phyloP scores from a whole-genome alignment of 2,329 filamentous ascomycete species.

The Aspergillus costaricaensis region DNA sequence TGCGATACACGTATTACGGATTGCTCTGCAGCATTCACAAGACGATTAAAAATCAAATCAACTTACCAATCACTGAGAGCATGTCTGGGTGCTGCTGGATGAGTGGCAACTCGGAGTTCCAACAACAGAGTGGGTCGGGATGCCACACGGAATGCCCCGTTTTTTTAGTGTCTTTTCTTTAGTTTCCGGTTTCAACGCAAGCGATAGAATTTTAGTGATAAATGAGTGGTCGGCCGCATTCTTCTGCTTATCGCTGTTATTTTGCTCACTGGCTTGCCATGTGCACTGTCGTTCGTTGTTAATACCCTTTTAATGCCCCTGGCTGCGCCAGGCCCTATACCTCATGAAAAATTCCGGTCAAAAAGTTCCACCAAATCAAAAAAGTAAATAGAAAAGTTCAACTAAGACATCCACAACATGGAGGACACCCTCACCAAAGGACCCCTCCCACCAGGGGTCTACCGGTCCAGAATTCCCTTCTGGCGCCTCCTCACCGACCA shows the following conservation, averaged over 20 bases:
- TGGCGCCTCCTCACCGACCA: conserved; percentile 7
- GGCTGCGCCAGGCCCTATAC: too few relatives aligned
- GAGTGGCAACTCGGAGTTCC: neutral
- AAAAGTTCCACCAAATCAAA: neutral
- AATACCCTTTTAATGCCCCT: neutral
- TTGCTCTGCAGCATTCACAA: too few relatives aligned
- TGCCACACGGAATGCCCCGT: neutral
- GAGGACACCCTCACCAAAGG: neutral
- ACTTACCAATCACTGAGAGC: too few relatives aligned
- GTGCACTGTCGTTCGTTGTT: neutral
- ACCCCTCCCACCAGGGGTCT: neutral
- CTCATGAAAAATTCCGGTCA: too few relatives aligned
- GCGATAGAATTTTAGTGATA: too few relatives aligned
- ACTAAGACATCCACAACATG: neutral
- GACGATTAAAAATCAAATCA: too few relatives aligned
- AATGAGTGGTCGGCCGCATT: too few relatives aligned
- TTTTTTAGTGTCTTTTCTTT: neutral
- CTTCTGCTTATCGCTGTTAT: neutral
- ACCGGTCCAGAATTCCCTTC: neutral
- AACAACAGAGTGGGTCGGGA: neutral
- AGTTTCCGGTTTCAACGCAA: too few relatives aligned
- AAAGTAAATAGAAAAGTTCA: neutral
- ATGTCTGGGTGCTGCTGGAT: too few relatives aligned
- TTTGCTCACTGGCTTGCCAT: too few relatives aligned
- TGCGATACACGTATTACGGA: too few relatives aligned